phyloP scores from a whole-genome alignment of 2,329 filamentous ascomycete species.

The Cadophora luteo-olivacea region DNA sequence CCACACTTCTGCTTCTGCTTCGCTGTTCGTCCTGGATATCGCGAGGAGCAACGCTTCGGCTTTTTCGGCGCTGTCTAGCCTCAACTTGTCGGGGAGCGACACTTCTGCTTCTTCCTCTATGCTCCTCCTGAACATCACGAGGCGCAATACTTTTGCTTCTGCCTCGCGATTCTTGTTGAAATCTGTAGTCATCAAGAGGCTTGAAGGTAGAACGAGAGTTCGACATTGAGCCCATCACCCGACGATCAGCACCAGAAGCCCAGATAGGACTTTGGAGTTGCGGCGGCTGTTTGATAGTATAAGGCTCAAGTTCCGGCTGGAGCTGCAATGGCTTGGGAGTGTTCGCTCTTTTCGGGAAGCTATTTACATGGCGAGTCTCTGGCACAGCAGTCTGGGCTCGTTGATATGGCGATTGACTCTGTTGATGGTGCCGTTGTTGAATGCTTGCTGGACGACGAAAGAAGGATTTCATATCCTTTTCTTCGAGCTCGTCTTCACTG shows the following conservation, averaged over 20 bases:
- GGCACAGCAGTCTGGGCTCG: background rate
- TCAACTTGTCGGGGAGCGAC: background rate
- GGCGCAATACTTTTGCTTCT: background rate
- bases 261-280: constrained; percentile 4
- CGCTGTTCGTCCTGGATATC: background rate
- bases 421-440: background rate
- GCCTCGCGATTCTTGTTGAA: background rate
- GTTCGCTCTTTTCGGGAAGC: background rate
- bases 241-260: background rate
- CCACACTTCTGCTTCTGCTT: background rate
- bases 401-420: background rate
- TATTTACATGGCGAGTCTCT: background rate
- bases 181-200: background rate
- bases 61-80: background rate
- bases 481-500: background rate
- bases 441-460: background rate
- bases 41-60: background rate
- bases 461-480: background rate
- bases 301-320: background rate
- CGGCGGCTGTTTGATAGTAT: background rate
- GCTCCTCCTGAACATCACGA: background rate
- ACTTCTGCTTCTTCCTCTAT: background rate
- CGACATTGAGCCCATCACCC: background rate
- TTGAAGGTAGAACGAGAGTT: background rate
- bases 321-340: background rate